phyloP scores from a whole-genome alignment of 1,284 basidiomycete species.

The Apiotrichum mycotoxinovorans region DNA sequence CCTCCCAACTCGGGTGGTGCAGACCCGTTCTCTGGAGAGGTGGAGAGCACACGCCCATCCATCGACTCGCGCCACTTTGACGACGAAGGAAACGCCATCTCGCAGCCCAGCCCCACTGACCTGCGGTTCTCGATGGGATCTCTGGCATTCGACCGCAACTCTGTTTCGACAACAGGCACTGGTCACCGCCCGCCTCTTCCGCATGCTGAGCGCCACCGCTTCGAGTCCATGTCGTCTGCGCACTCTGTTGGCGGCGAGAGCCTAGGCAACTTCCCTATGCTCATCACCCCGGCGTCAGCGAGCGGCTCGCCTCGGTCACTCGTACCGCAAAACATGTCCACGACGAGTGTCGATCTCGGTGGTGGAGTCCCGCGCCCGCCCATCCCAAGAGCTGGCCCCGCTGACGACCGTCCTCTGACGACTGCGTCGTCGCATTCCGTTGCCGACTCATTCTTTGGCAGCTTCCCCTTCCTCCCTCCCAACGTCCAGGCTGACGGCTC shows the following conservation, averaged over 20 bases:
- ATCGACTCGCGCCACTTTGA: slow-evolving; percentile 23
- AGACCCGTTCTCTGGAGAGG: slow-evolving; percentile 18
- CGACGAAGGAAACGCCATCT: slow-evolving; percentile 21
- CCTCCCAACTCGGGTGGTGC: neutral
- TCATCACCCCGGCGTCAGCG: slow-evolving; percentile 27
- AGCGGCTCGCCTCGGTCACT: neutral
- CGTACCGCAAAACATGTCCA: slow-evolving; percentile 12
- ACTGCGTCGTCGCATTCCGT: slow-evolving; percentile 24
- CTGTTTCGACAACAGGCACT: slow-evolving; percentile 41
- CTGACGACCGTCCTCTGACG: slow-evolving; percentile 13
- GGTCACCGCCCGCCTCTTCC: slow-evolving; percentile 13
- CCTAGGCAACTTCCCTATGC: slow-evolving; percentile 45
- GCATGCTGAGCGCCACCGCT: slow-evolving; percentile 11
- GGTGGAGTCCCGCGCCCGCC: neutral
- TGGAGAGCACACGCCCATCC: slow-evolving; percentile 11
- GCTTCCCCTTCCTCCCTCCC: slow-evolving; percentile 45
- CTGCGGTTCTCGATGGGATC: slow-evolving; percentile 50
- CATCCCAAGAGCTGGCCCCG: slow-evolving; percentile 3
- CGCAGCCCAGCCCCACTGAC: slow-evolving; percentile 29
- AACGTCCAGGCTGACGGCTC: slow-evolving; percentile 26
- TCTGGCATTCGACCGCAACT: slow-evolving; percentile 37
- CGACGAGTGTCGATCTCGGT: slow-evolving; percentile 3
- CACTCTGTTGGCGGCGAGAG: slow-evolving; percentile 41
- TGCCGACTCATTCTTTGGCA: slow-evolving; percentile 43
- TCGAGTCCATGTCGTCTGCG: slow-evolving; percentile 27